Conservation (phyloP, 2,329 filamentous ascomycete genomes). For the Leptographium galeiforme region DNA sequence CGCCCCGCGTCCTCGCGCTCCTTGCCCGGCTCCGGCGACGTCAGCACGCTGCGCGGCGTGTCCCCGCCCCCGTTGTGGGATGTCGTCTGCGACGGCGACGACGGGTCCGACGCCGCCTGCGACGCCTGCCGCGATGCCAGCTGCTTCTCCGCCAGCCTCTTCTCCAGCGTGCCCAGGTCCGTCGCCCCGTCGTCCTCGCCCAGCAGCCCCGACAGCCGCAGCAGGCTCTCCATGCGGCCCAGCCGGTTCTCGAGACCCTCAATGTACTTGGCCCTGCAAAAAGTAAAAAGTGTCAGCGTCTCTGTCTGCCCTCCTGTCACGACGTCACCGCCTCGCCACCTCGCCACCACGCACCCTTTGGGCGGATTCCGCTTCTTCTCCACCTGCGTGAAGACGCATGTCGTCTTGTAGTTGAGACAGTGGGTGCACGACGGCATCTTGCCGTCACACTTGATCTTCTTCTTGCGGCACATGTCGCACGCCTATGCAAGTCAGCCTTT, state of each 20-base stretch:
- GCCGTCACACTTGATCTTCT: conserved; percentile 96
- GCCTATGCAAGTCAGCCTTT: conserved; percentile 37
- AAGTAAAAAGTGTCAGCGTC: not conserved
- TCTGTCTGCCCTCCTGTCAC: not conserved
- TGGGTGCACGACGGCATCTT: conserved; percentile 91
- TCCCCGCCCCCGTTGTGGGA: conserved; percentile 23
- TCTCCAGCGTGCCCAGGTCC: conserved; percentile 80
- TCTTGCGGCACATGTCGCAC: conserved; percentile 93
- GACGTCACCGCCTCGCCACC: not conserved
- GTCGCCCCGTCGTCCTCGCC: conserved; percentile 78
- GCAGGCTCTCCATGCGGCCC: conserved; percentile 86
- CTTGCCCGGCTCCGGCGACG: conserved; percentile 33
- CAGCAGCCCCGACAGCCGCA: conserved; percentile 75
- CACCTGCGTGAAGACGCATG: conserved; percentile 93
- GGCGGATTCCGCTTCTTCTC: conserved; percentile 97
- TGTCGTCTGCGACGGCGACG: conserved; percentile 35
- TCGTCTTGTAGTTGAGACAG: conserved; percentile 95
- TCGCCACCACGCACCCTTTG: conserved; percentile 61
- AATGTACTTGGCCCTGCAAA: conserved; percentile 79
- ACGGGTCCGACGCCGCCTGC: conserved; percentile 33
- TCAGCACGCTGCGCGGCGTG: conserved; percentile 39
- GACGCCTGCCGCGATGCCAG: conserved; percentile 37
- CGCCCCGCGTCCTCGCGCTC: conserved; percentile 15
- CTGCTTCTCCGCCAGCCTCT: conserved; percentile 46
- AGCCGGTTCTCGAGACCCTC: conserved; percentile 90